Conservation (phyloP, 2,329 filamentous ascomycete genomes). For the Apiospora pterosperma region DNA sequence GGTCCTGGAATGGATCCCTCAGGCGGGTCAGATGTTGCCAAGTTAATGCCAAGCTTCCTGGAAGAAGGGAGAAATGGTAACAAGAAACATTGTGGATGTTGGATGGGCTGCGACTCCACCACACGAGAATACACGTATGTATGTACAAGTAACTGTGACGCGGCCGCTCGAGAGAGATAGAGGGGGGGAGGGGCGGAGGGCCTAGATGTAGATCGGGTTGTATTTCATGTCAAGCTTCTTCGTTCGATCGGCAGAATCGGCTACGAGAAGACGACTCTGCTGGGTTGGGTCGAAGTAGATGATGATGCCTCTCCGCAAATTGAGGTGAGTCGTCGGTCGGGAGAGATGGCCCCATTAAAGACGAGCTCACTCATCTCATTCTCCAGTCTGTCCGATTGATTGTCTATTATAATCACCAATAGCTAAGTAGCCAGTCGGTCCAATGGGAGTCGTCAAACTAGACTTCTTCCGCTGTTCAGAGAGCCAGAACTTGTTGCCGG, state of each 20-base stretch:
- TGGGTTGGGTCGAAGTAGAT: not conserved
- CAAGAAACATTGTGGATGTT: not conserved
- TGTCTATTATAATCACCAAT: not conserved
- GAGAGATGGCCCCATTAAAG: not conserved
- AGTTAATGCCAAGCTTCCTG: slow-evolving; percentile 1
- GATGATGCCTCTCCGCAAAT: not conserved
- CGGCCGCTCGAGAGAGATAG: not conserved
- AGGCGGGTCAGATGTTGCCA: not conserved
- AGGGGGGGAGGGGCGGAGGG: not conserved
- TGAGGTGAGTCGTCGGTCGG: not conserved
- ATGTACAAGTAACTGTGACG: not conserved
- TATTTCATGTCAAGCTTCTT: slow-evolving; percentile 9
- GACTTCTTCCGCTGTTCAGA: not conserved
- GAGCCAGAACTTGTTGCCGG: not conserved
- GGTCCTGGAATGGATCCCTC: not conserved
- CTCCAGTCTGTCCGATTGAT: not conserved
- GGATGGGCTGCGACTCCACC: not conserved
- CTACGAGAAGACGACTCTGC: not conserved
- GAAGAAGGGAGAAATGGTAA: not conserved
- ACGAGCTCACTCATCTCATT: not conserved
- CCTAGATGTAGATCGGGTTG: not conserved
- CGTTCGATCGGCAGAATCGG: slow-evolving; percentile 8
- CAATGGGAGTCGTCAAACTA: not conserved
- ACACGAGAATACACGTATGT: not conserved
- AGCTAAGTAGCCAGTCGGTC: no score